Base-by-base conservation (phyloP, 352 stramenopile genomes). In the Phytophthora sp. region DNA sequence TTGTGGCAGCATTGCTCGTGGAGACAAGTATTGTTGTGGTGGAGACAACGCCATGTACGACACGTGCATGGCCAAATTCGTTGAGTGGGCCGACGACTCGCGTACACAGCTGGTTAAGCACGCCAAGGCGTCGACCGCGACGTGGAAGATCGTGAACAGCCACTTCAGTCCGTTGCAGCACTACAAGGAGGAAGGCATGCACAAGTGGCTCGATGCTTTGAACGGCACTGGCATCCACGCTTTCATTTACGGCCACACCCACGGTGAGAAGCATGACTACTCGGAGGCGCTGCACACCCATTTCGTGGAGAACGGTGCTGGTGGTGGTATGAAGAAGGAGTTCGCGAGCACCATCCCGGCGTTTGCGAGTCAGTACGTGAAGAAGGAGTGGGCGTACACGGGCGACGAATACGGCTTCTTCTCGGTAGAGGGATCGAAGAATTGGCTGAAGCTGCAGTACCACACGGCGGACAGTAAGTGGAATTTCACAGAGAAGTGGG, bases 361-460 rank as follows among this genome's bases (percentile, higher is more conserved):
- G 12, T 68, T 47, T 18, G 59, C 59, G 1, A 33, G 41, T 18
- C 20, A 21, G 7, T 54, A 49, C 31, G 42, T 54, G 3, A 56
- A 56, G 41, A 57, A 62, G 3, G 42, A 56, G 51, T 68, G 59
- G 51, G 26, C 39, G 1, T 68, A 57, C 24, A 50, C 23, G 7
- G 38, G 38, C 3, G 50, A 56, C 31, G 59, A 68, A 41, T 68
- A 68, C 31, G 59, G 59, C 1, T 61, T 67, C 50, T 53, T 67
- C 24, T 67, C 59, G 12, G 5, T 67, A 23, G 18, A 54, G 31
- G 59, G 27, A 3, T 67, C 59, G 7, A 60, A 56, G 31, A 41
- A 68, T 18, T 68, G 59, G 59, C 11, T 68, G 4, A 68, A 63
- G 59, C 51, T 68, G 51, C 59, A 68, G 41, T 68, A 68, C 51